A percentile compares a stretch with the other conserved stretches of the same genome.
These are phyloP conservation scores for Entomortierella beljakovae DNA, from an alignment of 192 early-diverging fungal genomes.

Conservation along the genomic window DNA sequence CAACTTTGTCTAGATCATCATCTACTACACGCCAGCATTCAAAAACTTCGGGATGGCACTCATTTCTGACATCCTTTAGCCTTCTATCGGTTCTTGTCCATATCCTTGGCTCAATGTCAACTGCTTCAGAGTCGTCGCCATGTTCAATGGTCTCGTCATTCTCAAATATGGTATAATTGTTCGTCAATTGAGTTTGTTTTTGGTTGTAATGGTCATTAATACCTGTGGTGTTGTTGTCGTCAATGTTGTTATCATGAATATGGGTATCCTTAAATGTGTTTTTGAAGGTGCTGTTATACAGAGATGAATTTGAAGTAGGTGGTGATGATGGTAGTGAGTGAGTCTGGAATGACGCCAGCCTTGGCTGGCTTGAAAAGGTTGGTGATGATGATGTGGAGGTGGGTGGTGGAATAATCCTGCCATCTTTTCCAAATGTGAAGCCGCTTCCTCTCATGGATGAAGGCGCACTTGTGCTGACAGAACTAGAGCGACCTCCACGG, in stretches of 20 bases:
- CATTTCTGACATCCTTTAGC: constrained; percentile 30
- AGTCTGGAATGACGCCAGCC: constrained; percentile 18
- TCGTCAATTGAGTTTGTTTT: not conserved
- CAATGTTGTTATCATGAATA: constrained; percentile 22
- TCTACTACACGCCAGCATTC: constrained; percentile 51
- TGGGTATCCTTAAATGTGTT: constrained; percentile 40
- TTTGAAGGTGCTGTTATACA: constrained; percentile 19
- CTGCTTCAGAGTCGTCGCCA: not conserved
- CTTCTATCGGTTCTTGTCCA: constrained; percentile 37
- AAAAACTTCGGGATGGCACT: constrained; percentile 51
- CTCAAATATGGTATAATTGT: not conserved
- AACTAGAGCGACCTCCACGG: constrained; percentile 48
- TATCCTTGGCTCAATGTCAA: constrained; percentile 29
- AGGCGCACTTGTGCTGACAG: constrained; percentile 33
- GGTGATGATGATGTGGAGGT: constrained; percentile 11
- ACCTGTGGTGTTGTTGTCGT: constrained; percentile 16
- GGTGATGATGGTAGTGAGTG: constrained; percentile 7
- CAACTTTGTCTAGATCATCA: constrained; percentile 52
- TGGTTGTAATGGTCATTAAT: constrained; percentile 5
- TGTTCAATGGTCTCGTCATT: not conserved
- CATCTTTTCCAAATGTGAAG: constrained; percentile 30
- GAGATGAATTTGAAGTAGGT: constrained; percentile 13
- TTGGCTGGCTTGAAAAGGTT: not conserved
- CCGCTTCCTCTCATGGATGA: constrained; percentile 23
- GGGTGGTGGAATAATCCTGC: constrained; percentile 19